Evolutionary conservation across 2,329 filamentous ascomycete genomes (phyloP).

Genomic region (Aureobasidium pullulans): DNA sequence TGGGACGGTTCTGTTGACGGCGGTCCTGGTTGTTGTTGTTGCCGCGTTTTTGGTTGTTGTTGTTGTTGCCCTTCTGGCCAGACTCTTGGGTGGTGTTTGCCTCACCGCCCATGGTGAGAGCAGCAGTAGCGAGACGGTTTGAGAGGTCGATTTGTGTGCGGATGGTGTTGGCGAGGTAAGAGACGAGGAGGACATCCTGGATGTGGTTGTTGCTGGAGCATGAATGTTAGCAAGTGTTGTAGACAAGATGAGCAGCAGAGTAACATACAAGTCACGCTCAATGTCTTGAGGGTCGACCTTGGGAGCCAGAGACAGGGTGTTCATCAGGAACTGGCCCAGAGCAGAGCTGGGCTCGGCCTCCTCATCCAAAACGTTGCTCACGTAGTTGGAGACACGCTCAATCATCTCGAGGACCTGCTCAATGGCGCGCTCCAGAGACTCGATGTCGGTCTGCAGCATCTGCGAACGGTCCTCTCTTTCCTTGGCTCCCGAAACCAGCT

Average conservation of each 20-base stretch:
- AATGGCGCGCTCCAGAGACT: constrained; percentile 75
- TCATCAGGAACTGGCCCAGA: constrained; percentile 90
- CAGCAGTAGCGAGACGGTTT: constrained; percentile 73
- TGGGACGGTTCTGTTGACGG: constrained; percentile 16
- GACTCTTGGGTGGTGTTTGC: constrained; percentile 18
- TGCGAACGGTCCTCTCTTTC: constrained; percentile 68
- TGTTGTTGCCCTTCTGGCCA: constrained; percentile 16
- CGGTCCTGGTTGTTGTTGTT: constrained; percentile 16
- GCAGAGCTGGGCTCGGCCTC: constrained; percentile 83
- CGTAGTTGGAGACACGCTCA: constrained; percentile 85
- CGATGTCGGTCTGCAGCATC: constrained; percentile 76
- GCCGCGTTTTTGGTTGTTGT: constrained; percentile 16
- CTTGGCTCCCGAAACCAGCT: constrained; percentile 76
- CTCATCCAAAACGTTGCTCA: constrained; percentile 90
- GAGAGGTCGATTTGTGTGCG: constrained; percentile 98
- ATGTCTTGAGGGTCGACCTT: constrained; percentile 89
- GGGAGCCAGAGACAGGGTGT: constrained; percentile 82
- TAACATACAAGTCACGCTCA: constrained; percentile 78
- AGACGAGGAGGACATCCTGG: constrained; percentile 96
- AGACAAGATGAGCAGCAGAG: background rate
- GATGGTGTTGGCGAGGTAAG: constrained; percentile 97
- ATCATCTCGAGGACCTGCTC: constrained; percentile 85
- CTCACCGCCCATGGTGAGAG: constrained; percentile 40
- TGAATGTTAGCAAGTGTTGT: constrained; percentile 17
- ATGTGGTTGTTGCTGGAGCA: constrained; percentile 83